These are phyloP conservation scores for Haplographium delicatum DNA, from an alignment of 495 filamentous ascomycete species.

Conservation along the genomic window DNA sequence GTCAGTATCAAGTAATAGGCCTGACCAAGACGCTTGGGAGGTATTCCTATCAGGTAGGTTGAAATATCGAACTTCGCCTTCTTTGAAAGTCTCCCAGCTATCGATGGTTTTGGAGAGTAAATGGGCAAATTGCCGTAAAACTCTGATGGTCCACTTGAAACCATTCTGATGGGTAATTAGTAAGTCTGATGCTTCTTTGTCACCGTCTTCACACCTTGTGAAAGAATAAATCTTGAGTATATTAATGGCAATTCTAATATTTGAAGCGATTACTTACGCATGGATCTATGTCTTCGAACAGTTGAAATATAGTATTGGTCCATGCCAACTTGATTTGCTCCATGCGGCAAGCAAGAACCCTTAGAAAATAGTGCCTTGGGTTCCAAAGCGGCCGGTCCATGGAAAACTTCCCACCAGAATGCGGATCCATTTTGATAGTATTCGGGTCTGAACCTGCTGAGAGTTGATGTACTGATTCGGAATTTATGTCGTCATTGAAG, in stretches of 20 bases:
- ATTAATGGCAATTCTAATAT: neutral
- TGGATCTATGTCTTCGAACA: conserved; percentile 3
- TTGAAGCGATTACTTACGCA: neutral
- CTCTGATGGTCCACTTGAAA: conserved; percentile 11
- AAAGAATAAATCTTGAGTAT: conserved; percentile 3
- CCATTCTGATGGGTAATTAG: conserved; percentile 3
- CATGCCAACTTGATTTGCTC: conserved; percentile 6
- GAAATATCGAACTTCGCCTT: conserved; percentile 8
- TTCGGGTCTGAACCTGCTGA: neutral
- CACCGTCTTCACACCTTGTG: conserved; percentile 3
- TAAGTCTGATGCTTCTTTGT: neutral
- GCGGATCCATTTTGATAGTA: neutral
- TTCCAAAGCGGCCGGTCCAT: neutral
- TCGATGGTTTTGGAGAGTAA: conserved; percentile 9
- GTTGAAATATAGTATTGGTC: neutral
- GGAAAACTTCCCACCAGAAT: neutral
- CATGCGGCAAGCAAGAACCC: neutral
- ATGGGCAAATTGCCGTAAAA: conserved; percentile 1
- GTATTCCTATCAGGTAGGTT: neutral
- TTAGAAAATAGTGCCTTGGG: neutral
- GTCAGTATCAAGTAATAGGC: conserved; percentile 2
- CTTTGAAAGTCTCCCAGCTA: conserved; percentile 10
- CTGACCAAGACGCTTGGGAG: neutral
- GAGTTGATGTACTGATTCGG: neutral
- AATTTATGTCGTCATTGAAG: neutral